These are phyloP conservation scores for Cystobasidium sp. DNA, from an alignment of 1,284 basidiomycete genomes.

Conservation along the genomic window DNA sequence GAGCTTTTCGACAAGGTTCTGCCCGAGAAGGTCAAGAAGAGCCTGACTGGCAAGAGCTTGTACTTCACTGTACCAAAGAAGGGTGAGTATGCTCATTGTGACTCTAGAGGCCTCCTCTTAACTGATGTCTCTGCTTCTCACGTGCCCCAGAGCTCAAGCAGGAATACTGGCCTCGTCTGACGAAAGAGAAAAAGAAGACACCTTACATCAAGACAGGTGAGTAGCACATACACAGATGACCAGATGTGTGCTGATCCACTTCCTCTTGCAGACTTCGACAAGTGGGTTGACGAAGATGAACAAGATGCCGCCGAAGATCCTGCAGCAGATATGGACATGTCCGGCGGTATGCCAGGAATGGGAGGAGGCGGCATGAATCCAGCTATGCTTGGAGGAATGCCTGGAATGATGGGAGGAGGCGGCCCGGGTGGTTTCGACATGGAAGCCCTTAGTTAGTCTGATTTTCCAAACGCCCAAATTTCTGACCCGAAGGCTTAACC, in stretches of 20 bases:
- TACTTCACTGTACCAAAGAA: constrained; percentile 55
- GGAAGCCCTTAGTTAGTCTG: constrained; percentile 39
- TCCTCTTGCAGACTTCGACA: constrained; percentile 54
- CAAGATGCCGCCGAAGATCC: constrained; percentile 50
- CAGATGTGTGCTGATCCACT: background rate
- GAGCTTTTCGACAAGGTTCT: constrained; percentile 56
- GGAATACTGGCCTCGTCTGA: constrained; percentile 57
- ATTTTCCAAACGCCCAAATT: background rate
- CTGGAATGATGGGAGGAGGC: constrained; percentile 50
- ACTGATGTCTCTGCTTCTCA: background rate
- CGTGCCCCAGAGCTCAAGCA: constrained; percentile 45
- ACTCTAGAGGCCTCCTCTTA: background rate
- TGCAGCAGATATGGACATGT: background rate
- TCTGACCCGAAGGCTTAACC: background rate
- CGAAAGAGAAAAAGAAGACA: constrained; percentile 57
- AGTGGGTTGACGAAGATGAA: constrained; percentile 58
- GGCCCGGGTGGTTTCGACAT: constrained; percentile 49
- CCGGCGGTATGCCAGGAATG: constrained; percentile 49
- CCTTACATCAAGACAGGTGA: constrained; percentile 57
- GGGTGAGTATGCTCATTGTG: constrained; percentile 27
- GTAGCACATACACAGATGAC: background rate
- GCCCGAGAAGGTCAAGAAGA: constrained; percentile 53
- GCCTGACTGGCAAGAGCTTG: constrained; percentile 55
- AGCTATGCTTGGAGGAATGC: constrained; percentile 44
- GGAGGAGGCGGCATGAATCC: constrained; percentile 43